phyloP scores from a whole-genome alignment of 2,329 filamentous ascomycete genomes.

The Paecilomyces fulvus region DNA sequence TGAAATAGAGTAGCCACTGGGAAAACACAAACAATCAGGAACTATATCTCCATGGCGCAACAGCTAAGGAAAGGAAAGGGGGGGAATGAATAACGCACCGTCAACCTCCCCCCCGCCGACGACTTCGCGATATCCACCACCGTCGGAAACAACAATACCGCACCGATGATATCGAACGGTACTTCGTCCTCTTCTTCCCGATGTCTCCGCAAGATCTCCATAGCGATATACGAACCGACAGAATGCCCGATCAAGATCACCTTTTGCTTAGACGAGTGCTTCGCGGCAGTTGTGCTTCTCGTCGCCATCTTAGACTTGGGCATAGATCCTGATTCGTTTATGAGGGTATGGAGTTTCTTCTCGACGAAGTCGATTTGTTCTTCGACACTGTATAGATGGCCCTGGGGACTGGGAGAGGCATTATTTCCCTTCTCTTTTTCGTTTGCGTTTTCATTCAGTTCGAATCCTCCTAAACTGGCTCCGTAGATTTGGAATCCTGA shows the following conservation, averaged over 20 bases:
- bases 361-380: constrained; percentile 45
- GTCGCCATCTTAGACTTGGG: neutral
- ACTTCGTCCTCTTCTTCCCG: constrained; percentile 25
- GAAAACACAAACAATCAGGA: neutral
- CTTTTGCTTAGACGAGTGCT: constrained; percentile 13
- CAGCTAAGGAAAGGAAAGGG: neutral
- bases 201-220: constrained; percentile 58
- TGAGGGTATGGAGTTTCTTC: constrained; percentile 32
- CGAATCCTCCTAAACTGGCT: constrained; percentile 28
- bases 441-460: constrained; percentile 11
- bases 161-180: constrained; percentile 37
- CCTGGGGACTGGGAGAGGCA: too few species aligned
- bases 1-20: constrained; percentile 24
- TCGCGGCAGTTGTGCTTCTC: neutral
- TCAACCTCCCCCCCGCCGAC: constrained; percentile 48
- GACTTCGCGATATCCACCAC: constrained; percentile 62
- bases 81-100: constrained; percentile 18
- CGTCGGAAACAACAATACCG: constrained; percentile 64
- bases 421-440: neutral
- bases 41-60: neutral
- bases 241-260: constrained; percentile 67
- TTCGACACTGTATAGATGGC: constrained; percentile 30
- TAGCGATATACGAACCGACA: constrained; percentile 62
- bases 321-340: constrained; percentile 10
- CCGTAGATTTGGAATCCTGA: constrained; percentile 22